Conservation (phyloP, 306 rosid genomes). For the Prunus fruticosa region DNA sequence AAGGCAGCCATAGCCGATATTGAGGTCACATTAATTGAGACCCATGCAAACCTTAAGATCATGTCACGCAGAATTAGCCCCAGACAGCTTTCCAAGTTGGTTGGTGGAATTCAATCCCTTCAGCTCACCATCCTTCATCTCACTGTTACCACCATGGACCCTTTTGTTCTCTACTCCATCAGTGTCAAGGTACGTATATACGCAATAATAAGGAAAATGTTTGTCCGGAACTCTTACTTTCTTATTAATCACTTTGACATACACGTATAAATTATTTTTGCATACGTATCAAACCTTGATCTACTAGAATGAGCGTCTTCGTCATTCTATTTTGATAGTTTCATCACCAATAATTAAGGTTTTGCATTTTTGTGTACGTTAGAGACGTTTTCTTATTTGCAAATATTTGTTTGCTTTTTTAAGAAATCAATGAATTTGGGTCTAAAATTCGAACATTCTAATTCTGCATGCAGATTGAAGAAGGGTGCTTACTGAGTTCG, state of each 20-base stretch:
- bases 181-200: slow-evolving; percentile 65
- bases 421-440: background rate
- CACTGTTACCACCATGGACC: slow-evolving; percentile 60
- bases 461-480: slow-evolving; percentile 65
- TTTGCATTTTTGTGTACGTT: background rate
- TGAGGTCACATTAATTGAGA: slow-evolving; percentile 88
- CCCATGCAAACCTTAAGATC: slow-evolving; percentile 81
- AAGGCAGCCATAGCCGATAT: slow-evolving; percentile 75
- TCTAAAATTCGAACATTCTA: slow-evolving; percentile 13
- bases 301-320: background rate
- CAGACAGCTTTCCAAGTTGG: slow-evolving; percentile 52
- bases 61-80: slow-evolving; percentile 48
- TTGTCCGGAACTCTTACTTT: too few species aligned
- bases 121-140: slow-evolving; percentile 76
- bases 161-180: slow-evolving; percentile 74
- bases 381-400: slow-evolving; percentile 7
- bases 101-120: slow-evolving; percentile 68
- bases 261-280: too few species aligned
- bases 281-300: too few species aligned
- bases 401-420: background rate
- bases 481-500: slow-evolving; percentile 69
- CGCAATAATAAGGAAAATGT: background rate
- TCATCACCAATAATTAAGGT: slow-evolving; percentile 3
- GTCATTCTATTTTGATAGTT: background rate
- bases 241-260: too few species aligned